Evolutionary conservation across 2,329 filamentous ascomycete species (phyloP), one percentile per base, ranked within the genome.

Genomic region (Colletotrichum agaves): DNA sequence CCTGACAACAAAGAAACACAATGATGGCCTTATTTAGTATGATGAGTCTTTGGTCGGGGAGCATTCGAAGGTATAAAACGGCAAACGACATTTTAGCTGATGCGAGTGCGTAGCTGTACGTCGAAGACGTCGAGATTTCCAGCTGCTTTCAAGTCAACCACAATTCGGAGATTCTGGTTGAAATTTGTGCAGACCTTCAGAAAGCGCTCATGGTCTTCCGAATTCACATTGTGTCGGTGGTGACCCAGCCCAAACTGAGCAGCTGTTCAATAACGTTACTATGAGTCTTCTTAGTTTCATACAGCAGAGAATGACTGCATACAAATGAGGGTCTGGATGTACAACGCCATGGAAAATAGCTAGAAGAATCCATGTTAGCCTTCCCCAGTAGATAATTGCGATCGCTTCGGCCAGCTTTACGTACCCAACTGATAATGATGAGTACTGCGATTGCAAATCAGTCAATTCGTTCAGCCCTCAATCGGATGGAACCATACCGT

Each of bases 51-150:
- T 69, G 69, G 2, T 73, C 70, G 0, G 75, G 73, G 15, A 76
- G 74, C 46, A 78, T 75, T 49, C 74, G 73, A 8, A 78, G 49
- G 64, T 77, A 78, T 5, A 78, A 68, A 1, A 77, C 67, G 2
- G 77, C 75, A 27, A 78, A 77, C 1, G 75, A 77, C 11, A 75
- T 74, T 53, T 78, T 76, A 13, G 76, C 76, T 4, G 74, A 60
- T 5, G 71, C 61, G 4, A 78, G 67, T 4, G 76, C 74, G 53
- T 73, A 70, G 49, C 75, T 78, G 41, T 75, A 78, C 0, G 72
- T 72, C 10, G 71, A 44, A 1, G 76, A 78, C 52, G 71, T 71
- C 31, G 69, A 72, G 15, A 71, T 71, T 10, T 65, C 70, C 5
- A 66, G 17, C 63, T 62, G 44, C 17, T 4, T 6, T 8, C 3